Evolutionary conservation across 805 yeast genomes (phyloP).

Genomic region (Pichia sporocuriosa): DNA sequence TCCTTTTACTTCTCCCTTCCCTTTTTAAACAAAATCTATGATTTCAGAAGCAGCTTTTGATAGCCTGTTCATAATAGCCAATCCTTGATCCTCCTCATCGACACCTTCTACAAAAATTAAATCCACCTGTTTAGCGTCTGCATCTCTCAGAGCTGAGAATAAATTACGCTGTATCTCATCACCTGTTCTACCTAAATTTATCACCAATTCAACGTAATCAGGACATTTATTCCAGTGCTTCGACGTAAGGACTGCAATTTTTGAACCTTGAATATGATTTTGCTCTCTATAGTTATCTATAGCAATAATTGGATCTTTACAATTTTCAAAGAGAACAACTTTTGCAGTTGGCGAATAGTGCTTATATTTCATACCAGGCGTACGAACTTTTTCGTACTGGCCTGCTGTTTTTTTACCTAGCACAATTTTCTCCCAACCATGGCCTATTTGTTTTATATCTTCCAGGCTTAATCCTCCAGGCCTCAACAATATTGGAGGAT

Average conservation of each 20-base stretch:
- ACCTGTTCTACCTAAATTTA: slow-evolving; percentile 39
- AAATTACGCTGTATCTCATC: slow-evolving; percentile 66
- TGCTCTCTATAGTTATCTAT: slow-evolving; percentile 22
- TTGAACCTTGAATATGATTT: slow-evolving; percentile 17
- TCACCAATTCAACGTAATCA: neutral
- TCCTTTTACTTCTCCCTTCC: neutral
- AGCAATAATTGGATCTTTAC: slow-evolving; percentile 36
- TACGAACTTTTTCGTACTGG: slow-evolving; percentile 60
- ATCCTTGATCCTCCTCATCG: slow-evolving; percentile 68
- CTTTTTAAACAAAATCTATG: slow-evolving; percentile 7
- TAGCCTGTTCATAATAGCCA: slow-evolving; percentile 91
- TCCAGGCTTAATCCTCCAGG: slow-evolving; percentile 93
- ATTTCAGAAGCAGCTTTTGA: slow-evolving; percentile 68
- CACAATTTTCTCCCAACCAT: slow-evolving; percentile 53
- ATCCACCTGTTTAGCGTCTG: slow-evolving; percentile 58
- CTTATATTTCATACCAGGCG: slow-evolving; percentile 97
- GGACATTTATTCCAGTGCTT: slow-evolving; percentile 27
- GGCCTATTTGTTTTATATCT: slow-evolving; percentile 54
- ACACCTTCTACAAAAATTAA: slow-evolving; percentile 81
- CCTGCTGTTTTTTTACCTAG: slow-evolving; percentile 65
- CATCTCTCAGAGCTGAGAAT: slow-evolving; percentile 65
- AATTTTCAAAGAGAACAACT: slow-evolving; percentile 58
- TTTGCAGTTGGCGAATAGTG: slow-evolving; percentile 90
- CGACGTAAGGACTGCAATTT: slow-evolving; percentile 48
- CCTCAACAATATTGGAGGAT: slow-evolving; percentile 81